A percentile compares a stretch with the other conserved stretches of the same genome.
Conservation (phyloP, 768 basidiomycete genomes). For the Hygrocybe coccinea region DNA sequence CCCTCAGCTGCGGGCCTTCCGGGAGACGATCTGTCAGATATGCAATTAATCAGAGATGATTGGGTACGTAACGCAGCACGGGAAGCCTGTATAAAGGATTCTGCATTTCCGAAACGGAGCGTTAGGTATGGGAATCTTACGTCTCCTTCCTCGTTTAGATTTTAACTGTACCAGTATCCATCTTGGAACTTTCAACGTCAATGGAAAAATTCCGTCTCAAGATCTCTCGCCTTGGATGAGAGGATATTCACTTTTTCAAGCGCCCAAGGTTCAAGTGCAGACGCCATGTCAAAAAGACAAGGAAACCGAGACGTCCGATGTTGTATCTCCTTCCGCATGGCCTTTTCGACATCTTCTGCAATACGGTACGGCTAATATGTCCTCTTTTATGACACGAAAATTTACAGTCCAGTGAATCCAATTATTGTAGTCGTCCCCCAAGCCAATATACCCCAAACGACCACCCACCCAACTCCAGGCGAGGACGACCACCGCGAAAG, state of each 20-base stretch:
- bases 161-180: slow-evolving; percentile 44
- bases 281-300: slow-evolving; percentile 16
- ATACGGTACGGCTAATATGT: background rate
- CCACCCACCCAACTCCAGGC: background rate
- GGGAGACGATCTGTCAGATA: slow-evolving; percentile 57
- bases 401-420: background rate
- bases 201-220: slow-evolving; percentile 68
- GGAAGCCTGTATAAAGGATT: slow-evolving; percentile 31
- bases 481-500: slow-evolving; percentile 19
- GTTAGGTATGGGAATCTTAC: background rate
- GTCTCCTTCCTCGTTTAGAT: background rate
- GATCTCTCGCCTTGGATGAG: slow-evolving; percentile 64
- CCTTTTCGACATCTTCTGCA: background rate
- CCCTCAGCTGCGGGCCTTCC: slow-evolving; percentile 55
- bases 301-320: slow-evolving; percentile 12
- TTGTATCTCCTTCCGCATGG: background rate
- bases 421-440: background rate
- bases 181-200: slow-evolving; percentile 81
- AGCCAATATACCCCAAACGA: background rate
- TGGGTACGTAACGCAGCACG: slow-evolving; percentile 54
- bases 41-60: slow-evolving; percentile 53
- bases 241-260: background rate
- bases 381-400: background rate
- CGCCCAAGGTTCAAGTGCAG: background rate
- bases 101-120: slow-evolving; percentile 29